Conservation (phyloP, 1,139 yeast species). For the Ogataea hybrid region DNA sequence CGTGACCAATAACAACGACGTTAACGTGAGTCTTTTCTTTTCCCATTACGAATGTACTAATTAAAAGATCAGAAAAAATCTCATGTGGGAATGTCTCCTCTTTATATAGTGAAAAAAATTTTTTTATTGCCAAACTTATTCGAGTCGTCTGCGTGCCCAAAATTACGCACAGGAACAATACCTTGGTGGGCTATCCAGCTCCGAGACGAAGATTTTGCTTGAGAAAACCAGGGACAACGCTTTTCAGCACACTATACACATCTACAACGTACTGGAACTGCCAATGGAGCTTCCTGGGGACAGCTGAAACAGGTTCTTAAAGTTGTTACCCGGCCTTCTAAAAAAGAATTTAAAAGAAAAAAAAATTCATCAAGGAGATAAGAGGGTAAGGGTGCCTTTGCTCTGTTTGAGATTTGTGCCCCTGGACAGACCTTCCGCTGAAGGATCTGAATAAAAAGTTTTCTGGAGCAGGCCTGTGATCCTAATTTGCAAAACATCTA, state of each 20-base stretch:
- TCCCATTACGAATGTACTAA: constrained; percentile 16
- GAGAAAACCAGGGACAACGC: background rate
- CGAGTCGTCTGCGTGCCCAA: constrained; percentile 9
- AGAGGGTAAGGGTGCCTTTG: constrained; percentile 1
- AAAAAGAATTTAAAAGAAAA: constrained; percentile 6
- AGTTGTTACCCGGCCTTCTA: constrained; percentile 6
- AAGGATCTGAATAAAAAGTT: too few species aligned
- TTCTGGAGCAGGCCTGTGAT: too few species aligned
- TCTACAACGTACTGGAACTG: background rate
- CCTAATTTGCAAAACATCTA: too few species aligned
- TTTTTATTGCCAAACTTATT: constrained; percentile 4
- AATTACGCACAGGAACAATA: constrained; percentile 7
- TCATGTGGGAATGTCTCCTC: constrained; percentile 14
- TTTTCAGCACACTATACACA: background rate
- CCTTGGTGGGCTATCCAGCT: background rate
- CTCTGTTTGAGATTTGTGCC: too few species aligned
- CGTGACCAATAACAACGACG: constrained; percentile 99
- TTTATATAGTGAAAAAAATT: constrained; percentile 16
- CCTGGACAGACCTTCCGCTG: too few species aligned
- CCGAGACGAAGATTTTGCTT: too few species aligned
- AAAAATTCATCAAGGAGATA: constrained; percentile 4
- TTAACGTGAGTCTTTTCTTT: constrained; percentile 94
- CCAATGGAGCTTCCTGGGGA: background rate
- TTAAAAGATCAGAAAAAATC: constrained; percentile 12
- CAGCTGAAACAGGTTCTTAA: background rate